Evolutionary conservation across 139 green algal species (phyloP).

Genomic region (Mesotaenium endlicherianum): DNA sequence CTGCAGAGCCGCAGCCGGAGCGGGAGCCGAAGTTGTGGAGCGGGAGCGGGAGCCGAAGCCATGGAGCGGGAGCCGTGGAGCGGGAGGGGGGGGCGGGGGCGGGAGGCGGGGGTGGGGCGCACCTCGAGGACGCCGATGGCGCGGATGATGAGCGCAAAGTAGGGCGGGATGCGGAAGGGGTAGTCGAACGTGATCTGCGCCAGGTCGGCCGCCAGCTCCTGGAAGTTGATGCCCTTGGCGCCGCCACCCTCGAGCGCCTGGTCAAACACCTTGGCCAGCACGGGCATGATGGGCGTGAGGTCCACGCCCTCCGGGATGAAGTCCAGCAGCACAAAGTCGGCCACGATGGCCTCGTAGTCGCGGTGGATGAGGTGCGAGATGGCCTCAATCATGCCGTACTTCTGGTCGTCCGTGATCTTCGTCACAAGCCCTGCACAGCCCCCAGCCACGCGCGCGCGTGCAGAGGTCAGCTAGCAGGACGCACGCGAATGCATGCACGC

Average conservation of each 20-base stretch:
- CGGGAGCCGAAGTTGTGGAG: background rate
- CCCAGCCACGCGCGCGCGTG: too few species aligned
- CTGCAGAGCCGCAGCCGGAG: too few species aligned
- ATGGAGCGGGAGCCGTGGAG: too few species aligned
- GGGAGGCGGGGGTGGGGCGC: too few species aligned
- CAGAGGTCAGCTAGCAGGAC: too few species aligned
- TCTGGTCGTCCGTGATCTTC: constrained; percentile 58
- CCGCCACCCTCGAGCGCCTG: constrained; percentile 62
- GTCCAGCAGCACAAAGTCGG: constrained; percentile 96
- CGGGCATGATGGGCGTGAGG: constrained; percentile 87
- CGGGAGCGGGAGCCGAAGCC: too few species aligned
- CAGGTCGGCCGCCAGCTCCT: constrained; percentile 92
- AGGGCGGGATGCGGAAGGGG: constrained; percentile 86
- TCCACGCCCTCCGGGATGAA: constrained; percentile 95
- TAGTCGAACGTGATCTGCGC: constrained; percentile 99
- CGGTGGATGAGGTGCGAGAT: constrained; percentile 97
- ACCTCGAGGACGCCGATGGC: constrained; percentile 84
- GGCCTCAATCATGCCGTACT: constrained; percentile 98
- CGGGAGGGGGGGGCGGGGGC: too few species aligned
- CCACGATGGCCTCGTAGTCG: constrained; percentile 90
- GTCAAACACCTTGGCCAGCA: constrained; percentile 55
- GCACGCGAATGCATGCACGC: too few species aligned
- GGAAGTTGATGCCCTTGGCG: constrained; percentile 64
- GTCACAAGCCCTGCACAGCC: too few species aligned
- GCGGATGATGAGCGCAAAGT: constrained; percentile 92